Conservation (phyloP, 2,329 filamentous ascomycete species). For the Aspergillus carbonarius region DNA sequence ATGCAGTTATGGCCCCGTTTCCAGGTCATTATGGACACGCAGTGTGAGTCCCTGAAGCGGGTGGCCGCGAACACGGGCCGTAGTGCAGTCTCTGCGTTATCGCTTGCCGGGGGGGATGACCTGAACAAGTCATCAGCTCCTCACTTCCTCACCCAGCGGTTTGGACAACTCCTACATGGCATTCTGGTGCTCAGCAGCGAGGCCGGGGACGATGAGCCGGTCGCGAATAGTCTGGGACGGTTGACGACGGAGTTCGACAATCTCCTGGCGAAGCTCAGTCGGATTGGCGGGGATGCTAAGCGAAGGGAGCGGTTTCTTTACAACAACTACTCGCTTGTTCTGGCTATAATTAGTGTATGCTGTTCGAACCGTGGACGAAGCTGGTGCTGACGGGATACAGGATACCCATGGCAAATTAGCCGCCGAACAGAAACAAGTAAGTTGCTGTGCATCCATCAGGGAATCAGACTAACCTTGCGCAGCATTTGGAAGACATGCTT, state of each 20-base stretch:
- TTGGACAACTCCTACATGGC: slow-evolving; percentile 86
- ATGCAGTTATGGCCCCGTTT: slow-evolving; percentile 97
- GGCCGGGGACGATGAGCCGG: slow-evolving; percentile 90
- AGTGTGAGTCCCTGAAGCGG: slow-evolving; percentile 80
- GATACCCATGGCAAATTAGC: slow-evolving; percentile 50
- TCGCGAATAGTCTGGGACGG: slow-evolving; percentile 74
- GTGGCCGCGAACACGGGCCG: slow-evolving; percentile 50
- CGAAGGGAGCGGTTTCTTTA: slow-evolving; percentile 86
- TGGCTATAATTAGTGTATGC: slow-evolving; percentile 78
- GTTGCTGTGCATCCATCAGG: slow-evolving; percentile 12
- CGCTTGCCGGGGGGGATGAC: slow-evolving; percentile 51
- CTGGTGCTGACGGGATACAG: slow-evolving; percentile 24
- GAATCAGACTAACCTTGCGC: slow-evolving; percentile 14
- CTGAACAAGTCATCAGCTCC: slow-evolving; percentile 60
- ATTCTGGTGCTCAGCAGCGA: slow-evolving; percentile 82
- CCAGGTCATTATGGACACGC: slow-evolving; percentile 88
- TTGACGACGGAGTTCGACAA: slow-evolving; percentile 79
- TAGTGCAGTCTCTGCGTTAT: slow-evolving; percentile 54
- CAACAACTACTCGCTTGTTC: slow-evolving; percentile 94
- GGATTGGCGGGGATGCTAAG: slow-evolving; percentile 71
- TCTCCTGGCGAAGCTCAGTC: slow-evolving; percentile 75
- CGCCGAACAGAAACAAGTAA: slow-evolving; percentile 66
- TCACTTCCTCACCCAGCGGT: slow-evolving; percentile 90
- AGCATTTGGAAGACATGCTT: slow-evolving; percentile 45
- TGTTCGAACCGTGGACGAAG: background rate